phyloP scores from a whole-genome alignment of 2,329 filamentous ascomycete genomes.

The Salinomyces thailandicus region DNA sequence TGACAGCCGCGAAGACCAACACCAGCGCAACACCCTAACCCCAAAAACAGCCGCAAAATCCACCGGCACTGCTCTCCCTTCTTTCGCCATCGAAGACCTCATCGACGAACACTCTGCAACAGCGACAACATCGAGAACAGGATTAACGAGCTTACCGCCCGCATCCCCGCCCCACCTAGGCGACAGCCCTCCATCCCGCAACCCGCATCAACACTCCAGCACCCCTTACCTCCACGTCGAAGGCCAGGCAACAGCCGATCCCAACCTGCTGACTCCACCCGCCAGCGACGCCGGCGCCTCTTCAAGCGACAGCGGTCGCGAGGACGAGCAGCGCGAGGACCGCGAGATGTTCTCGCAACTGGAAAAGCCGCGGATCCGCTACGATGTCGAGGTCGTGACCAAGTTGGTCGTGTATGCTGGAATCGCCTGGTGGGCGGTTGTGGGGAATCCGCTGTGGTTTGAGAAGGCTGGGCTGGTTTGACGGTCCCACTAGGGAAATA shows the following conservation, averaged over 20 bases:
- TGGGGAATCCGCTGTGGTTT: constrained; percentile 63
- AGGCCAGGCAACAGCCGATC: constrained; percentile 17
- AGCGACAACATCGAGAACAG: too few species aligned
- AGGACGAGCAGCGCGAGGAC: constrained; percentile 25
- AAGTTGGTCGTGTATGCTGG: constrained; percentile 91
- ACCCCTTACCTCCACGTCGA: constrained; percentile 15
- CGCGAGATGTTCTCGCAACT: constrained; percentile 72
- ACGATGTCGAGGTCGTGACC: constrained; percentile 97
- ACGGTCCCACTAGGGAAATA: neutral
- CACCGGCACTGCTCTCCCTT: neutral
- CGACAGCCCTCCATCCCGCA: neutral
- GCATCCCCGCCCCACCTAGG: neutral
- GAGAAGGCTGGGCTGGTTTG: constrained; percentile 11
- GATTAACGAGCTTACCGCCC: constrained; percentile 5
- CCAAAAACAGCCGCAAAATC: neutral
- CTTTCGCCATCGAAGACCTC: constrained; percentile 2
- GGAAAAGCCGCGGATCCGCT: constrained; percentile 77
- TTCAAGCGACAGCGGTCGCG: constrained; percentile 21
- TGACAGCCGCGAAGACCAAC: constrained; percentile 43
- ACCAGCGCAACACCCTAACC: neutral
- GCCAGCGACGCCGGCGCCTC: constrained; percentile 19
- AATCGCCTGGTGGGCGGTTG: constrained; percentile 72
- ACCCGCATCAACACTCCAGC: too few species aligned
- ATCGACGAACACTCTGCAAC: constrained; percentile 4
- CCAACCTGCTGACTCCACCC: constrained; percentile 27